Percentiles rank a stretch among this genome's conserved stretches.
phyloP scores from a whole-genome alignment of 1,139 yeast genomes.

The Pneumocystis wakefieldiae region DNA sequence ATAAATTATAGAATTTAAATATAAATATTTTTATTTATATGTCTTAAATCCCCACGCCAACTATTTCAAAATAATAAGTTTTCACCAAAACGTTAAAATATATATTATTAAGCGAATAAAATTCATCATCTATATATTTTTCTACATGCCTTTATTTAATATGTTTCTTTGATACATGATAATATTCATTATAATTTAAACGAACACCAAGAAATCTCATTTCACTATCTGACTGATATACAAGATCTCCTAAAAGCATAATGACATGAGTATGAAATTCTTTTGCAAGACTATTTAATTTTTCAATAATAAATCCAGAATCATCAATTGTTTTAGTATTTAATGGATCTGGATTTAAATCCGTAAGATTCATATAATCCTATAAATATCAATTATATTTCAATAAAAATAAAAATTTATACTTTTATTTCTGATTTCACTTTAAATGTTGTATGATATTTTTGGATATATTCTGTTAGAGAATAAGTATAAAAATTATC shows the following conservation, averaged over 20 bases:
- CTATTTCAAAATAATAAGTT: background rate
- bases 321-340: background rate
- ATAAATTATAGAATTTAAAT: too few relatives aligned
- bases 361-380: background rate
- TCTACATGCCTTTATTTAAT: background rate
- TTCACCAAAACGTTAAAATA: background rate
- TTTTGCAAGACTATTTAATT: background rate
- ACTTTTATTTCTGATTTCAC: background rate
- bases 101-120: background rate
- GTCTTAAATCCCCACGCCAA: background rate
- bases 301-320: background rate
- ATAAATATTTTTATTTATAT: too few relatives aligned
- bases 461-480: background rate
- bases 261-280: slow-evolving; percentile 6
- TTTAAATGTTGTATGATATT: slow-evolving; percentile 1
- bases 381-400: slow-evolving; percentile 6
- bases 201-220: slow-evolving; percentile 27
- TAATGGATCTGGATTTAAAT: background rate
- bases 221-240: slow-evolving; percentile 23
- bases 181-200: slow-evolving; percentile 26
- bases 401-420: background rate
- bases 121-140: background rate
- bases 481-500: background rate
- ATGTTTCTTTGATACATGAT: slow-evolving; percentile 8
- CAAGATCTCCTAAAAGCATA: slow-evolving; percentile 19